Evolutionary conservation across 73 alveolate species (phyloP).

Genomic region (Paramecium octaurelia): DNA sequence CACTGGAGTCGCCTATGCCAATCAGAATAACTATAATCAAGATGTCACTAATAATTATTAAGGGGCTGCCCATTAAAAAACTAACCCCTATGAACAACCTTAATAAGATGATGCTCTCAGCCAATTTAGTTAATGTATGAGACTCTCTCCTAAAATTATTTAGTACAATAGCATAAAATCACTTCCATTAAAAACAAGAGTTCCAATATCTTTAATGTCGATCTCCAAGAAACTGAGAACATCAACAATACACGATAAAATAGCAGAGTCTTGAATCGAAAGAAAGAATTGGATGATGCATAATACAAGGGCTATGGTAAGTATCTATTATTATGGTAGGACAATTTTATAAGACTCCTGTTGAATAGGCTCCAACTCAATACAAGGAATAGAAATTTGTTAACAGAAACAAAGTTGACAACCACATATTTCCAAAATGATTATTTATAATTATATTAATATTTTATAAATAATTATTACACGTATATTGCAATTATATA

Average conservation of each 20-base stretch:
- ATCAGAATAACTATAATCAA: not conserved
- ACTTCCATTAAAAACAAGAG: not conserved
- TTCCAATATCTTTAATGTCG: conserved; percentile 11
- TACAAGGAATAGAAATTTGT: conserved; percentile 12
- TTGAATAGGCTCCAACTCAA: not conserved
- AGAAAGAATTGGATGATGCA: conserved; percentile 24
- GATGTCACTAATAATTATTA: not conserved
- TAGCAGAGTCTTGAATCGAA: not conserved
- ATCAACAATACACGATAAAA: not conserved
- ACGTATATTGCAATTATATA: conserved; percentile 9
- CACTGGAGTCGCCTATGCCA: not conserved
- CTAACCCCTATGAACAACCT: not conserved
- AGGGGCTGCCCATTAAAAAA: not conserved
- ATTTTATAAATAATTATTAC: not conserved
- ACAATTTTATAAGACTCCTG: not conserved
- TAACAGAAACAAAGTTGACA: not conserved
- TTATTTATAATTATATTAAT: not conserved
- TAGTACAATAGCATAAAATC: not conserved
- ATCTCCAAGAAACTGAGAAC: not conserved
- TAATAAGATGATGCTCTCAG: conserved; percentile 36
- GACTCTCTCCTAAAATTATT: not conserved
- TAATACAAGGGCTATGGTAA: conserved; percentile 43
- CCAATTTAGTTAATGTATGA: conserved; percentile 16
- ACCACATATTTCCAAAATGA: conserved; percentile 27
- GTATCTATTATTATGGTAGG: not conserved